Base-by-base conservation (phyloP, 257 asterid species). In the Petunia secreta region DNA sequence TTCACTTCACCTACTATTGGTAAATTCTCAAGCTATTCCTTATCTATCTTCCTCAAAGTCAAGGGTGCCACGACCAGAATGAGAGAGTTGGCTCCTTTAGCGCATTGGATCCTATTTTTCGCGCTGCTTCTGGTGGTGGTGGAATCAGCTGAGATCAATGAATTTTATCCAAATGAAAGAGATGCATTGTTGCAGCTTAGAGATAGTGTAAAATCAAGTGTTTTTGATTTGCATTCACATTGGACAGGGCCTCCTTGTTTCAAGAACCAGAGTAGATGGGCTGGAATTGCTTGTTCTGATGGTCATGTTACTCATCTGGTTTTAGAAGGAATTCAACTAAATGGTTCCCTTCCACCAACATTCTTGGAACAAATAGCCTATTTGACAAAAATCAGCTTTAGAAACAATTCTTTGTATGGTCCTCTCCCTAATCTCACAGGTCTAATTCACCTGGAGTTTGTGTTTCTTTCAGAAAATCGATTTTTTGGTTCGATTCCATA, bases 201-300 rank as follows among this genome's bases (percentile, higher is more conserved):
- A 75, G 95, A 92, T 38, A 3, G 54, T 1, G 84, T 91, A 4
- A 88, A 80, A 80, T 88, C 95, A 6, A 82, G 64, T 34, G 43
- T 73, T 1, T 0, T 77, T 3, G 69, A 86, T 82, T 86, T 92
- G 59, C 97, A 92, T 79, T 68, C 77, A 13, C 90, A 92, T 44
- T 92, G 97, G 97, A 92, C 94, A 5, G 95, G 95, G 37, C 94
- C 91, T 3, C 91, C 94, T n/a, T 92, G 97, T 83, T n/a, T 68
- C 14, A 65, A 66, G 43, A 87, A 86, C 63, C 83, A 62, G 79
- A 92, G 95, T 88, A 75, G 85, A 78, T 92, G 97, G 97, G 86
- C 80, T 2, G 97, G 97, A 48, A 80, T 92, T 11, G 77, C 75
- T 80, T 92, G 97, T 83, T 86, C 80, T 11, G 66, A 89, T 83